Evolutionary conservation across 352 stramenopile genomes (phyloP).

Genomic region (Phytophthora citrophthora): DNA sequence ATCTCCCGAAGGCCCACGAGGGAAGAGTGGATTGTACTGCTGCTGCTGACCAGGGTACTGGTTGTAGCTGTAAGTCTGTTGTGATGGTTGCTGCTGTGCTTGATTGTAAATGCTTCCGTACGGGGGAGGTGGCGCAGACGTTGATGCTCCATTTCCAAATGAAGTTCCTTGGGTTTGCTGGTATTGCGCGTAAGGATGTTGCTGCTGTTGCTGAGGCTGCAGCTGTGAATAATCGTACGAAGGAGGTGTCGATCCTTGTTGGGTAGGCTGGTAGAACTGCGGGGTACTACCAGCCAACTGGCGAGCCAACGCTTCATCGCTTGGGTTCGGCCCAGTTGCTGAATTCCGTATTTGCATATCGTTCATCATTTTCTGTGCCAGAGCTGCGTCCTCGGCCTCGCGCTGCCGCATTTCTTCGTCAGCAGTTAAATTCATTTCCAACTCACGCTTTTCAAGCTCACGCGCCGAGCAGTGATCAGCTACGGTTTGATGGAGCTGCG

Average conservation of each 20-base stretch:
- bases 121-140: slow-evolving; percentile 38
- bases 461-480: slow-evolving; percentile 72
- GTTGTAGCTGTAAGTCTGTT: slow-evolving; percentile 42
- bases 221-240: slow-evolving; percentile 47
- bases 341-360: slow-evolving; percentile 55
- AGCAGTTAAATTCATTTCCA: slow-evolving; percentile 68
- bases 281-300: slow-evolving; percentile 55
- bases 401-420: slow-evolving; percentile 63
- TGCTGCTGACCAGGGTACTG: slow-evolving; percentile 54
- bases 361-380: slow-evolving; percentile 80
- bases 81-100: slow-evolving; percentile 31
- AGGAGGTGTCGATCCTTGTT: slow-evolving; percentile 28
- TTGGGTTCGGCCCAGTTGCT: slow-evolving; percentile 18
- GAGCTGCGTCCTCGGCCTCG: slow-evolving; percentile 52
- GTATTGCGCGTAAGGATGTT: slow-evolving; percentile 49
- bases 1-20: slow-evolving; percentile 16
- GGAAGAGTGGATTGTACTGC: slow-evolving; percentile 35
- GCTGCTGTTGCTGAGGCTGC: slow-evolving; percentile 41
- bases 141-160: slow-evolving; percentile 35
- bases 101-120: slow-evolving; percentile 57
- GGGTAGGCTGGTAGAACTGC: slow-evolving; percentile 43
- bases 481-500: slow-evolving; percentile 76
- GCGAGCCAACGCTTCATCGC: slow-evolving; percentile 64
- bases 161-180: slow-evolving; percentile 37
- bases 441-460: slow-evolving; percentile 72